Percentiles rank a stretch among this genome's conserved stretches.
Evolutionary conservation across 371 early-diverging fungal genomes (phyloP).

Genomic region (Coemansia sp.): DNA sequence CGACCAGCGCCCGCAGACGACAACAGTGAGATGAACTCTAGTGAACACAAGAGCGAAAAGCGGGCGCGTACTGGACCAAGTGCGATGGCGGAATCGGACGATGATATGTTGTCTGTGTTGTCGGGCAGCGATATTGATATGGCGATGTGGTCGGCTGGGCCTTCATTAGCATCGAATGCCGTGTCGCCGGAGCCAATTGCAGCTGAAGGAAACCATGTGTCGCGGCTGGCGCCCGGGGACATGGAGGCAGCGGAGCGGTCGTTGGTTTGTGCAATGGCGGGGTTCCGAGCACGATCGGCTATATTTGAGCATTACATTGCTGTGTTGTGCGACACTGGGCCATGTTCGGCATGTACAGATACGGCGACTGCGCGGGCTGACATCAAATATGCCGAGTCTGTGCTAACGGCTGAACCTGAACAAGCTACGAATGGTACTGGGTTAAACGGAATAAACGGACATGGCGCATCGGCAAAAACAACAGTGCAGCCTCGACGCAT

Average conservation of each 20-base stretch:
- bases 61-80: slow-evolving; percentile 15
- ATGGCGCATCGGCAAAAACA: neutral
- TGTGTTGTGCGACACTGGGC: slow-evolving; percentile 38
- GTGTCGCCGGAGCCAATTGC: slow-evolving; percentile 25
- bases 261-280: slow-evolving; percentile 47
- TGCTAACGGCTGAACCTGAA: neutral
- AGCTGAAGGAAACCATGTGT: neutral
- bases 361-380: slow-evolving; percentile 51
- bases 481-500: slow-evolving; percentile 36
- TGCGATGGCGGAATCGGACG: slow-evolving; percentile 17
- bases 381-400: slow-evolving; percentile 25
- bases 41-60: slow-evolving; percentile 1
- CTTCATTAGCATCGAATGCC: slow-evolving; percentile 25
- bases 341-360: slow-evolving; percentile 52
- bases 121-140: slow-evolving; percentile 49
- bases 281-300: slow-evolving; percentile 67
- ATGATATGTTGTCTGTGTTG: slow-evolving; percentile 42
- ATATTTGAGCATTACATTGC: slow-evolving; percentile 71
- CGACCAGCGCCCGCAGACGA: slow-evolving; percentile 12
- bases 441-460: slow-evolving; percentile 5
- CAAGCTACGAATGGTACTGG: neutral
- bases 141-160: slow-evolving; percentile 34
- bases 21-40: neutral
- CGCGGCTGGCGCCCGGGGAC: neutral
- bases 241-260: slow-evolving; percentile 31